phyloP scores from a whole-genome alignment of 2,329 filamentous ascomycete species.

The Xylariomycetidae sp. region DNA sequence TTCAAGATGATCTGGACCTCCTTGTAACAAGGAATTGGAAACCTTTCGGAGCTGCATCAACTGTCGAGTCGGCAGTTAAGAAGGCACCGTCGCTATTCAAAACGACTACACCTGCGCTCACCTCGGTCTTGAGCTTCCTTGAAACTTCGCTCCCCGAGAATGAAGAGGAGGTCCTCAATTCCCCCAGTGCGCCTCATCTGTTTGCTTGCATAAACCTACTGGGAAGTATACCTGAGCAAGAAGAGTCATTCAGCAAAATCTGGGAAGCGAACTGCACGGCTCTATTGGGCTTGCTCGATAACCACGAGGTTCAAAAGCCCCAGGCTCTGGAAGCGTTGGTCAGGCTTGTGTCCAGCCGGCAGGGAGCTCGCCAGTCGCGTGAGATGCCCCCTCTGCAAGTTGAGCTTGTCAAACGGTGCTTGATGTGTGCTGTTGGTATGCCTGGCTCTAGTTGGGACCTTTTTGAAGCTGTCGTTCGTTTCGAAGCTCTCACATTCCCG shows the following conservation, averaged over 20 bases:
- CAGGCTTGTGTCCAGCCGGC: slow-evolving; percentile 40
- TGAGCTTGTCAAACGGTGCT: slow-evolving; percentile 36
- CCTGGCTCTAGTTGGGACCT: slow-evolving; percentile 34
- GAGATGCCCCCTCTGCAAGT: slow-evolving; percentile 37
- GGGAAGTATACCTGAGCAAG: slow-evolving; percentile 35
- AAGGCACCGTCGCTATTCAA: slow-evolving; percentile 37
- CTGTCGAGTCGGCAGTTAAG: slow-evolving; percentile 36
- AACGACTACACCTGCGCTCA: slow-evolving; percentile 17
- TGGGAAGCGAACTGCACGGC: slow-evolving; percentile 40
- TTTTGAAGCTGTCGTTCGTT: slow-evolving; percentile 41
- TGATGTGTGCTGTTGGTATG: slow-evolving; percentile 31
- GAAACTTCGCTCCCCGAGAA: slow-evolving; percentile 47
- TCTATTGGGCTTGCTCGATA: slow-evolving; percentile 35
- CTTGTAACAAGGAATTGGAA: slow-evolving; percentile 49
- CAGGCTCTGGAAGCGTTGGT: slow-evolving; percentile 31
- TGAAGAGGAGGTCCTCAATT: slow-evolving; percentile 54
- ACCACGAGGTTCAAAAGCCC: slow-evolving; percentile 21
- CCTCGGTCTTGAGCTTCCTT: slow-evolving; percentile 37
- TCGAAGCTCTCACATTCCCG: slow-evolving; percentile 32
- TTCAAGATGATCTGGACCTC: slow-evolving; percentile 33
- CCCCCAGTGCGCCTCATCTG: slow-evolving; percentile 62
- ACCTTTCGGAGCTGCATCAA: slow-evolving; percentile 47
- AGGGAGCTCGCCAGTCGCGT: slow-evolving; percentile 33
- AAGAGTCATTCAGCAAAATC: slow-evolving; percentile 30
- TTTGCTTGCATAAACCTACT: slow-evolving; percentile 58